Evolutionary conservation across 371 early-diverging fungal genomes (phyloP), one percentile per base, ranked within the genome.

Genomic region (Syncephalastrum racemosum): DNA sequence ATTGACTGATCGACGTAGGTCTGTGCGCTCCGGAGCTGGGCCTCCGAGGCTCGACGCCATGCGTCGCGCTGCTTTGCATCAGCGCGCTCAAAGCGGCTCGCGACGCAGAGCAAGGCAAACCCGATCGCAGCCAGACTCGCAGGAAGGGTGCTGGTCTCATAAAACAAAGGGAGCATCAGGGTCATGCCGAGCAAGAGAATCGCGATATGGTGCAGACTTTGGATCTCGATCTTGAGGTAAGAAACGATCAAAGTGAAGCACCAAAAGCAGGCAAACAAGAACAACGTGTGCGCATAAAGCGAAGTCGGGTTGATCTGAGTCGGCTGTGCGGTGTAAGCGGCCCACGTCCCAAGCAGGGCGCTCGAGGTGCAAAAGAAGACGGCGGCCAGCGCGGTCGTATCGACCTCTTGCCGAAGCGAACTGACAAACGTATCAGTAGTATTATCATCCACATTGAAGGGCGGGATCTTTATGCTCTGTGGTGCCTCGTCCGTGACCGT

Each of bases 1-100:
- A 70, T 50, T 46, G 67, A 46, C 58, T 59, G 24, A 31, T 67
- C 58, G 13, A 75, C 56, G 2, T 41, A 22, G 19, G 50, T 23
- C 45, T 71, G 70, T 12, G 46, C 50, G 25, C 23, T 23, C 7
- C 42, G 31, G 12, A 50, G 63, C 42, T 63, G 58, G 5, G 56
- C 24, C 14, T 48, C 44, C 22, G 39, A 14, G 12, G 53, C 56
- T 5, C 39, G 46, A n/a, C 50, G 22, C 15, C 46, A 24, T 31
- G 39, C 14, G 15, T 52, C 36, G 2, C 45, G 24, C 40, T 49
- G 50, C 20, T 60, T 43, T 14, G 20, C 45, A 14, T 50, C 19
- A 7, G 61, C 52, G 4, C 43, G 27, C 8, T 52, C 50, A 10
- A 62, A 19, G 4, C 57, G 59, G 19, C 44, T 23, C 19, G 54